phyloP scores from a whole-genome alignment of 2,329 filamentous ascomycete species.

The Clonostachys rosea region DNA sequence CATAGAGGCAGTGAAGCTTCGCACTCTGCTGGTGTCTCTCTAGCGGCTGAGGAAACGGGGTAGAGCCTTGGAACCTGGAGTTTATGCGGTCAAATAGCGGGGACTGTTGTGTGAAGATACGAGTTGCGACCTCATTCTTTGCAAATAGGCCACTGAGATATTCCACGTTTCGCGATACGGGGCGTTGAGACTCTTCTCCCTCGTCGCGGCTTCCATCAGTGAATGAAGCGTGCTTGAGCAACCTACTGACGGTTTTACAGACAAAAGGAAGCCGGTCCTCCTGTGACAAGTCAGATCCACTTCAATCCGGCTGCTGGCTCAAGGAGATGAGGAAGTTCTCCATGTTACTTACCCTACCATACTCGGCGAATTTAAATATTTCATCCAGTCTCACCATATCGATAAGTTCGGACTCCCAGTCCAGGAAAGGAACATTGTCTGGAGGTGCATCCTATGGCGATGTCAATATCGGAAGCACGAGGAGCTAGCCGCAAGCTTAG shows the following conservation, averaged over 20 bases:
- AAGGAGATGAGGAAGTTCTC: neutral
- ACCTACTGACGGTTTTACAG: constrained; percentile 33
- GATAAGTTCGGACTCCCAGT: constrained; percentile 37
- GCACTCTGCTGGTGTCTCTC: constrained; percentile 58
- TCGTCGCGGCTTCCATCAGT: constrained; percentile 16
- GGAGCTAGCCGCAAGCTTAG: too few species aligned
- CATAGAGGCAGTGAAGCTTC: constrained; percentile 66
- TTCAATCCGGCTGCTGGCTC: too few species aligned
- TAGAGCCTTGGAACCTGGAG: neutral
- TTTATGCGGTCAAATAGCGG: constrained; percentile 48
- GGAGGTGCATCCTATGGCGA: constrained; percentile 22
- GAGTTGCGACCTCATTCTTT: constrained; percentile 39
- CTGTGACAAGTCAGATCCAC: too few species aligned
- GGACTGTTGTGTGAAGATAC: constrained; percentile 60
- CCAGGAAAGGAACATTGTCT: constrained; percentile 17
- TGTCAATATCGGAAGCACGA: neutral
- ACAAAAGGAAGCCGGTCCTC: constrained; percentile 41
- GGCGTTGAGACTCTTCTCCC: neutral
- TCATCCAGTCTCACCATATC: constrained; percentile 35
- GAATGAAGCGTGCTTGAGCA: constrained; percentile 37
- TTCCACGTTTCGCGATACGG: constrained; percentile 39
- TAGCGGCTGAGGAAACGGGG: neutral
- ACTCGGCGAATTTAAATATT: constrained; percentile 19
- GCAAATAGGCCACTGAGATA: constrained; percentile 38
- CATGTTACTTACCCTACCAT: constrained; percentile 9